These are phyloP conservation scores for Xerocomellus chrysenteron DNA, from an alignment of 768 basidiomycete species.

Conservation along the genomic window DNA sequence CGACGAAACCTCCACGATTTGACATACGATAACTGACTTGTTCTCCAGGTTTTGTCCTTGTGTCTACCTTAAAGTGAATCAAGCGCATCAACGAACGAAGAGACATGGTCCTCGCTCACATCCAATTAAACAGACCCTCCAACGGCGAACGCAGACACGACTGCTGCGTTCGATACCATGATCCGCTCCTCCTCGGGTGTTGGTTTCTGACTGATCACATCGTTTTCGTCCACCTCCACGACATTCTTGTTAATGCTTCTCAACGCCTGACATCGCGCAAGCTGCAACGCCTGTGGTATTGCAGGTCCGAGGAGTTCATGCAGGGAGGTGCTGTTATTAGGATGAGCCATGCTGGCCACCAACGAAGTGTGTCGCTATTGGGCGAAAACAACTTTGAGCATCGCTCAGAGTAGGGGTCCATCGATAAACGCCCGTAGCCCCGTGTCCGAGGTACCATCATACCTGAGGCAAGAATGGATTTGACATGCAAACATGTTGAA, in stretches of 20 bases:
- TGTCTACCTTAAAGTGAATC: too few relatives aligned
- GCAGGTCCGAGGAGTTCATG: slow-evolving; percentile 10
- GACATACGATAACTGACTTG: too few relatives aligned
- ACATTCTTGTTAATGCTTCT: background rate
- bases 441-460: background rate
- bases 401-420: too few relatives aligned
- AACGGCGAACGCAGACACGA: too few relatives aligned
- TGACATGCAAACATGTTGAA: too few relatives aligned
- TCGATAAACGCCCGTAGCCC: background rate
- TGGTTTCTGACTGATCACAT: slow-evolving; percentile 13
- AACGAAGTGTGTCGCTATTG: background rate
- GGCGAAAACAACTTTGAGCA: background rate
- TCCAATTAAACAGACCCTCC: too few relatives aligned
- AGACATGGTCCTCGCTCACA: too few relatives aligned
- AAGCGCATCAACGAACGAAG: too few relatives aligned
- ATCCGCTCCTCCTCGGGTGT: slow-evolving; percentile 16
- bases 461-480: too few relatives aligned
- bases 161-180: slow-evolving; percentile 2
- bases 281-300: slow-evolving; percentile 6
- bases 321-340: background rate
- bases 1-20: too few relatives aligned
- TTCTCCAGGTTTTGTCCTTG: too few relatives aligned
- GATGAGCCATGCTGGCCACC: background rate
- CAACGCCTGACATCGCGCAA: slow-evolving; percentile 10
- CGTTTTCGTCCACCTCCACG: slow-evolving; percentile 5